A percentile compares a stretch with the other conserved stretches of the same genome.
Conservation (phyloP, 768 basidiomycete species). For the Pulveroboletus sp. region DNA sequence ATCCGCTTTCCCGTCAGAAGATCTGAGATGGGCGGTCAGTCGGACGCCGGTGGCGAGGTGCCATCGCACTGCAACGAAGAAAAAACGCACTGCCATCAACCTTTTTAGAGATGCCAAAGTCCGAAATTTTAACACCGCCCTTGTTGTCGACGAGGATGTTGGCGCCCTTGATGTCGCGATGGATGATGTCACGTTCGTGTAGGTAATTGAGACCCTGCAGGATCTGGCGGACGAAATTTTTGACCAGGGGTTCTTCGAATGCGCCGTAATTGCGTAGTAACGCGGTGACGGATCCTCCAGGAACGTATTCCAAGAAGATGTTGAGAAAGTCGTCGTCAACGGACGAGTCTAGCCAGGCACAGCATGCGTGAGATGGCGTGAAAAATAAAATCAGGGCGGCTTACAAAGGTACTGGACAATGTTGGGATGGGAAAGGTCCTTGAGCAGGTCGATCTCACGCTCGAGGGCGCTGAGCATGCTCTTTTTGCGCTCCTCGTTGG, state of each 20-base stretch:
- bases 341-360: constrained; percentile 71
- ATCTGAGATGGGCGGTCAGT: constrained; percentile 24
- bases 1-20: constrained; percentile 61
- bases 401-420: constrained; percentile 97
- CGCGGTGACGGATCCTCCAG: constrained; percentile 91
- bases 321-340: constrained; percentile 88
- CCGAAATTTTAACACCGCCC: constrained; percentile 95
- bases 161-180: constrained; percentile 98
- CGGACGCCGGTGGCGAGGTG: constrained; percentile 15
- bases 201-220: constrained; percentile 86
- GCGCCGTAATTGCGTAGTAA: constrained; percentile 89
- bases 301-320: constrained; percentile 97
- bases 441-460: constrained; percentile 90
- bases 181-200: constrained; percentile 91
- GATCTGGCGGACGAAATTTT: constrained; percentile 92
- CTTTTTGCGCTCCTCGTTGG: constrained; percentile 91
- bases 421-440: constrained; percentile 90
- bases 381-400: constrained; percentile 26
- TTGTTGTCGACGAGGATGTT: constrained; percentile 99
- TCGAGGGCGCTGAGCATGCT: constrained; percentile 91
- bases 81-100: constrained; percentile 84
- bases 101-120: constrained; percentile 97
- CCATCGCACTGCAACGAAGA: background rate
- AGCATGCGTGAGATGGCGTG: background rate
- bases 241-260: constrained; percentile 89